A percentile compares a stretch with the other conserved stretches of the same genome.
phyloP scores from a whole-genome alignment of 306 rosid genomes.

The Fragaria vesca region DNA sequence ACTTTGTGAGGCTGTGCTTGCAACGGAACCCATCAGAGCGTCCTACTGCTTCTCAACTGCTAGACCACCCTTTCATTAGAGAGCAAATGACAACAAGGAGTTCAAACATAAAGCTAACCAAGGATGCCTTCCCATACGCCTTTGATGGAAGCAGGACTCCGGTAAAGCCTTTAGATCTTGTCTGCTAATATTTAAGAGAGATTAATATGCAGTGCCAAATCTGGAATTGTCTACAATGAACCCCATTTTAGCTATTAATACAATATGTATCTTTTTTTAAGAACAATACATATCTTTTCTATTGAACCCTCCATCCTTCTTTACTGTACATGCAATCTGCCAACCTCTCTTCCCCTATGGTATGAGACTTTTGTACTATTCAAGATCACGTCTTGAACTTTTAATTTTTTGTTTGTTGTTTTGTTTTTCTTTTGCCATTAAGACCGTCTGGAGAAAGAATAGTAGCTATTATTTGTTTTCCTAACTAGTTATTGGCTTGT shows the following conservation, averaged over 20 bases:
- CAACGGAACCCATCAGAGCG: slow-evolving; percentile 80
- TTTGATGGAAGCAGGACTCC: slow-evolving; percentile 88
- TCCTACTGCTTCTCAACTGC: slow-evolving; percentile 63
- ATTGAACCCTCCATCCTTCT: not conserved
- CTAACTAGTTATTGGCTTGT: not conserved
- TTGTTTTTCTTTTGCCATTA: not conserved
- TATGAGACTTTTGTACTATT: not conserved
- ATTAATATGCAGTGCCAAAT: not conserved
- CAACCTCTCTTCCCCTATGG: not conserved
- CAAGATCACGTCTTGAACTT: not conserved
- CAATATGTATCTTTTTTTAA: not conserved
- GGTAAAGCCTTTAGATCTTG: slow-evolving; percentile 43
- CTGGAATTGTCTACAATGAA: not conserved
- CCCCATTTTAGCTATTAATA: not conserved
- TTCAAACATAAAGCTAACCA: slow-evolving; percentile 55
- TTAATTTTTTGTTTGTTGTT: too few relatives aligned
- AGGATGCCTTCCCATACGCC: slow-evolving; percentile 65
- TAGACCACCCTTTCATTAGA: slow-evolving; percentile 81
- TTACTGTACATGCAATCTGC: not conserved
- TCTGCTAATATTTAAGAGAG: not conserved
- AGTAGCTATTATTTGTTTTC: not conserved
- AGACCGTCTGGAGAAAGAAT: not conserved
- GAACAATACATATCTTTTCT: not conserved
- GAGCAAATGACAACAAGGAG: slow-evolving; percentile 69
- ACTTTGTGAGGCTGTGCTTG: slow-evolving; percentile 73